Evolutionary conservation across 805 yeast genomes (phyloP).

Genomic region (Kodamaea hsintzibuensis): DNA sequence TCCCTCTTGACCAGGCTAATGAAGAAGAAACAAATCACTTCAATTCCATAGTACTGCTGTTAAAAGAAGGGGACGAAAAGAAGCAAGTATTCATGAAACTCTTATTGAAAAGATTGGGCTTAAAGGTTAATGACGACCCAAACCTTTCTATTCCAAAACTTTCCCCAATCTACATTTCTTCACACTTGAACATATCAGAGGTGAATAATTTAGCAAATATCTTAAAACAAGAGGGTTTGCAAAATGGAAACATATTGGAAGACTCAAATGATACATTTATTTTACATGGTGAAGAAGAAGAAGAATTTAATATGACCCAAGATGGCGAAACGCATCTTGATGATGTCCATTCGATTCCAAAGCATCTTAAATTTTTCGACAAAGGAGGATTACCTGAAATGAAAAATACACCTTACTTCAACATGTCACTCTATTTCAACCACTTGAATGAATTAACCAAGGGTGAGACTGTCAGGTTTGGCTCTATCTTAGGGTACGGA

Average conservation of each 20-base stretch:
- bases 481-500: slow-evolving; percentile 69
- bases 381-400: slow-evolving; percentile 48
- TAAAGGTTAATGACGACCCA: slow-evolving; percentile 59
- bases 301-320: slow-evolving; percentile 22
- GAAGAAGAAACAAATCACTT: slow-evolving; percentile 13
- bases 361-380: slow-evolving; percentile 53
- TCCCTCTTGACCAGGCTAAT: slow-evolving; percentile 24
- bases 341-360: slow-evolving; percentile 56
- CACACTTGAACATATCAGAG: slow-evolving; percentile 34
- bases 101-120: slow-evolving; percentile 59
- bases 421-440: slow-evolving; percentile 55
- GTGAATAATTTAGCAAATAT: slow-evolving; percentile 40
- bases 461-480: slow-evolving; percentile 43
- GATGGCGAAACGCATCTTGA: slow-evolving; percentile 22
- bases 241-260: slow-evolving; percentile 35
- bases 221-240: slow-evolving; percentile 35
- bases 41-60: slow-evolving; percentile 16
- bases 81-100: slow-evolving; percentile 59
- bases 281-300: slow-evolving; percentile 42
- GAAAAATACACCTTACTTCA: slow-evolving; percentile 70
- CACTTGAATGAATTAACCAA: slow-evolving; percentile 32
- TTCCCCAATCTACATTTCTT: slow-evolving; percentile 63
- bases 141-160: slow-evolving; percentile 57
- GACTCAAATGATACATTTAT: slow-evolving; percentile 60
- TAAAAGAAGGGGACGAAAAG: slow-evolving; percentile 31